Base-by-base conservation (phyloP, 2,329 filamentous ascomycete species). In the Fusarium bulbicola region DNA sequence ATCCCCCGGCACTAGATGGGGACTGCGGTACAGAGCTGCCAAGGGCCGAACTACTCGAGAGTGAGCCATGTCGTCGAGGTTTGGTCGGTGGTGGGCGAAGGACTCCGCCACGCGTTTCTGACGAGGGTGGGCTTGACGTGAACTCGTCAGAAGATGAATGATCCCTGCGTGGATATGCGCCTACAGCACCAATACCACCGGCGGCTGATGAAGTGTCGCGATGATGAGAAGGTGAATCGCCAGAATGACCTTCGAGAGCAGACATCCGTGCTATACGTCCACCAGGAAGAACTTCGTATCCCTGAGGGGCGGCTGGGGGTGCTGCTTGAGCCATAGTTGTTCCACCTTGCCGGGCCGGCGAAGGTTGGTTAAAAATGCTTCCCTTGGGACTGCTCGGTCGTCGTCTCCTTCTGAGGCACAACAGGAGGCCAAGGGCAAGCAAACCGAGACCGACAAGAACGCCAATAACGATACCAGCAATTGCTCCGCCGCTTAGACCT, bases 251-350 rank as follows among this genome's bases (percentile, higher is more conserved):
- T 83, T 98, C 95, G 59, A 99, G 83, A 39, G 96, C 96, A 43
- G 95, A 95, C 96, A 99, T 98, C 63, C 96, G 92, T 43, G 96
- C 94, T 66, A 99, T 96, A 70, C 96, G 92, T 36, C 94, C 95
- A 47, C 95, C 95, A 11, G 95, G 93, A 16, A 97, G 87, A 21
- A 95, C 89, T 76, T 94, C 92, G 73, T 93, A 93, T 45, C 90
- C 91, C 73, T 85, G 84, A 6, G 86, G 83, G 5, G 82, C 78
- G 28, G 56, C 40, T 11, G 68, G n/a, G 10, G 43, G 21, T 52
- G 57, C 47, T 18, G 39, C 75, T 70, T 86, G 85, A 13, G 82
- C 73, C 74, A 85, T 83, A 13, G 81, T 74, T 1, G 83, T 74
- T 1, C 83, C 82, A 1, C 85, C 86, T 74, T 85, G 86, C 65